These are phyloP conservation scores for Pseudogymnoascus destructans DNA, from an alignment of 2,329 filamentous ascomycete species.

Conservation along the genomic window DNA sequence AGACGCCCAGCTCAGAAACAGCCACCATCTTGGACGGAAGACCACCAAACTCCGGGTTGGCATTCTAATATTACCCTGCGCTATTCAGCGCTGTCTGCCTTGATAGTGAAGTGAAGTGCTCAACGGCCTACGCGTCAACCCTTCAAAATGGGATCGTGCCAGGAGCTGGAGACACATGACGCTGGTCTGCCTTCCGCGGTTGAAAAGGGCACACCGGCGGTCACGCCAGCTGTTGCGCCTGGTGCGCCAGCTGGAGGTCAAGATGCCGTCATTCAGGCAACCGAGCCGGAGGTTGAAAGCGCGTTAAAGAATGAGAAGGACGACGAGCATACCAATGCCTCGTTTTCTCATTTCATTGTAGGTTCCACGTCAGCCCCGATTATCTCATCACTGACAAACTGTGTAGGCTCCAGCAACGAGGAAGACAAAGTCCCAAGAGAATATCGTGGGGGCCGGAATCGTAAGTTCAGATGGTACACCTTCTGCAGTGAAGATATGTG, in stretches of 20 bases:
- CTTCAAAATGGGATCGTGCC: neutral
- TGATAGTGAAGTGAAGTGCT: neutral
- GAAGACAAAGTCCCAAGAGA: too few relatives aligned
- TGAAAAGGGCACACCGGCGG: neutral
- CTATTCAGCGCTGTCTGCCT: neutral
- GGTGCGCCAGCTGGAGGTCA: neutral
- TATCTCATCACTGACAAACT: neutral
- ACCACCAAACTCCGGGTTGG: neutral
- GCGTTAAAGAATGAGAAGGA: slow-evolving; percentile 1
- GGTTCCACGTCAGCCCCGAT: neutral
- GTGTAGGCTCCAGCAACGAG: too few relatives aligned
- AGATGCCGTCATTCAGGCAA: neutral
- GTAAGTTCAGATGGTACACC: slow-evolving; percentile 20
- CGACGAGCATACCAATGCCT: neutral
- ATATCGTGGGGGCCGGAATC: slow-evolving; percentile 37
- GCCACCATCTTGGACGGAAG: neutral
- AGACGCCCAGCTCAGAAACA: neutral
- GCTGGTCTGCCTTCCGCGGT: neutral
- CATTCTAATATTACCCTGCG: neutral
- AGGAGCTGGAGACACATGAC: neutral
- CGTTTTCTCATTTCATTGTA: neutral
- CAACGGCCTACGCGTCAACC: neutral
- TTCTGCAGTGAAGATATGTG: slow-evolving; percentile 7
- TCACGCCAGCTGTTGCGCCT: neutral
- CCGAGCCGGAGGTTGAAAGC: neutral